Conservation (phyloP, 179 eudicot species). For the Spergularia azorica region DNA sequence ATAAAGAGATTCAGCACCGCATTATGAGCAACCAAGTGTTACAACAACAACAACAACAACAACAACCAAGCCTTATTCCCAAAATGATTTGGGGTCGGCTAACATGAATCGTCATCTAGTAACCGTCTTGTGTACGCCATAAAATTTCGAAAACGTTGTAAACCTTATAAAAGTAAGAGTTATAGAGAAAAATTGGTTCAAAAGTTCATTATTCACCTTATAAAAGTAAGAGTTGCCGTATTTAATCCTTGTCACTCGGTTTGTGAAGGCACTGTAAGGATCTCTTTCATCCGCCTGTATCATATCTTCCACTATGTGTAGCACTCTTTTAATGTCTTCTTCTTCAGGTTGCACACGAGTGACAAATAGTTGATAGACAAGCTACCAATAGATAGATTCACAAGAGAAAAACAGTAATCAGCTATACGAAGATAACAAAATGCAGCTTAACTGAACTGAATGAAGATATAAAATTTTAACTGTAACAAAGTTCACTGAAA, state of each 20-base stretch:
- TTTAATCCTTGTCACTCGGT: constrained; percentile 73
- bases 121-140: no score
- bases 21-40: neutral
- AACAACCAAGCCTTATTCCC: no score
- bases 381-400: constrained; percentile 37
- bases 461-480: neutral
- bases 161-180: no score
- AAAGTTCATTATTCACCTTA: constrained; percentile 43
- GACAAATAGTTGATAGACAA: constrained; percentile 79
- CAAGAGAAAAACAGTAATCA: neutral
- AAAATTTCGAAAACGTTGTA: no score
- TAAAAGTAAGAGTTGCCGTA: constrained; percentile 81
- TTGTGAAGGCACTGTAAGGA: constrained; percentile 70
- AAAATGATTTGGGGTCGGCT: no score
- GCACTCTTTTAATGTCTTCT: constrained; percentile 69
- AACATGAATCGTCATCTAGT: no score
- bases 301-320: constrained; percentile 69
- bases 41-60: no score
- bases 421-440: neutral
- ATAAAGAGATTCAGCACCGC: constrained; percentile 20
- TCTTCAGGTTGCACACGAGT: constrained; percentile 65
- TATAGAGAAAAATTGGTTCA: neutral
- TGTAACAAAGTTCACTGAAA: neutral
- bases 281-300: constrained; percentile 83
- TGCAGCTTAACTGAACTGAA: neutral